Conservation (phyloP, 495 filamentous ascomycete genomes). For the Hyaloscypha bicolor region DNA sequence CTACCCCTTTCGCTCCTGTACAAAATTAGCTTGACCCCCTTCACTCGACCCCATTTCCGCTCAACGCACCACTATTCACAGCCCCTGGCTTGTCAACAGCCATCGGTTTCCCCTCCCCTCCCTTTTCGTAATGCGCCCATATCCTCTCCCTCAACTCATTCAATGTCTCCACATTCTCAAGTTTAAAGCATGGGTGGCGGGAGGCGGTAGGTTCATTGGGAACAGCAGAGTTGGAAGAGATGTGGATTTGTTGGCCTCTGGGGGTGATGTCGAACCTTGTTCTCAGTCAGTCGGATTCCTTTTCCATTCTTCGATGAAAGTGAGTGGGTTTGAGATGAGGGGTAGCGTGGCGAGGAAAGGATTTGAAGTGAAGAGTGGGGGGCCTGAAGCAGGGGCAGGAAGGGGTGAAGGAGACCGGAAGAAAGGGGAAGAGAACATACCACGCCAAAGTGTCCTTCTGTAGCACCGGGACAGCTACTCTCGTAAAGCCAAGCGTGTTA, state of each 20-base stretch:
- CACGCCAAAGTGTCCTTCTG: constrained; percentile 55
- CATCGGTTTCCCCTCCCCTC: constrained; percentile 51
- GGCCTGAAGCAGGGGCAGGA: neutral
- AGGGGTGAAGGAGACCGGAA: neutral
- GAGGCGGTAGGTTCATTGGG: constrained; percentile 47
- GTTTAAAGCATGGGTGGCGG: constrained; percentile 61
- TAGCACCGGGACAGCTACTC: constrained; percentile 50
- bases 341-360: neutral
- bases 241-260: constrained; percentile 62
- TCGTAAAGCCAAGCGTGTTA: constrained; percentile 51
- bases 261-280: constrained; percentile 55
- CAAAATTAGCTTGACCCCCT: neutral
- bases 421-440: constrained; percentile 30
- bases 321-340: neutral
- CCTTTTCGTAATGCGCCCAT: constrained; percentile 54
- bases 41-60: neutral
- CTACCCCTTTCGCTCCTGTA: constrained; percentile 53
- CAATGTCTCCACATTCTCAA: constrained; percentile 48
- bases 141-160: constrained; percentile 48
- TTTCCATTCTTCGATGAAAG: no score
- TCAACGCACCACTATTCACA: constrained; percentile 48
- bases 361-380: neutral
- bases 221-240: constrained; percentile 44
- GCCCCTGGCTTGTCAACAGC: constrained; percentile 58
- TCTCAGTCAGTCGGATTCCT: neutral